Conservation (phyloP, 2,329 filamentous ascomycete genomes). For the Scytalidium sp. region DNA sequence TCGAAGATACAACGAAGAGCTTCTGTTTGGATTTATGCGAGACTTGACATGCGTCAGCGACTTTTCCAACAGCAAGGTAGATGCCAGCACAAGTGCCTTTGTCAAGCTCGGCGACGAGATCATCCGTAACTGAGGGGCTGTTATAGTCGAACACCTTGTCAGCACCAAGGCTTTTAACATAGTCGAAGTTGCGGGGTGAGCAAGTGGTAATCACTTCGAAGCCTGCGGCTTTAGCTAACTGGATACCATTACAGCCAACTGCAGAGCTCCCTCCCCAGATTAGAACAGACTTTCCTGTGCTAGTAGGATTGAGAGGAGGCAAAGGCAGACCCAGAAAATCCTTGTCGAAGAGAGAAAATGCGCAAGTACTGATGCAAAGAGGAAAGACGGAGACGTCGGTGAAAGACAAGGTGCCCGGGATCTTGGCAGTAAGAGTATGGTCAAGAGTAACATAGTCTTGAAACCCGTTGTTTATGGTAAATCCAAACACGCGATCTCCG, state of each 20-base stretch:
- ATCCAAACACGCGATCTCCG: slow-evolving; percentile 5
- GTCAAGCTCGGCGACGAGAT: slow-evolving; percentile 32
- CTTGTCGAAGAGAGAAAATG: slow-evolving; percentile 25
- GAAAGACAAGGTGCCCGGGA: slow-evolving; percentile 29
- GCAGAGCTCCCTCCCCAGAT: slow-evolving; percentile 22
- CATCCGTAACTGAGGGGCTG: slow-evolving; percentile 20
- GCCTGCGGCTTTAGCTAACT: slow-evolving; percentile 1
- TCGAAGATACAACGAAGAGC: background rate
- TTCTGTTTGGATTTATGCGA: too few relatives aligned
- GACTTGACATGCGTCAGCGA: too few relatives aligned
- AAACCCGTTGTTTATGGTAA: slow-evolving; percentile 23
- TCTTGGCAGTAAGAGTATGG: slow-evolving; percentile 18
- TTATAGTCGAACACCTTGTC: slow-evolving; percentile 36
- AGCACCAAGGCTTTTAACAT: slow-evolving; percentile 34
- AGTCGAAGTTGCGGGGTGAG: slow-evolving; percentile 31
- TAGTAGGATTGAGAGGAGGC: slow-evolving; percentile 9
- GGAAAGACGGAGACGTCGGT: slow-evolving; percentile 32
- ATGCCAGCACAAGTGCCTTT: slow-evolving; percentile 13
- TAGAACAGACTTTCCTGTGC: slow-evolving; percentile 15
- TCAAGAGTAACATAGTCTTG: slow-evolving; percentile 27
- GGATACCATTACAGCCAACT: slow-evolving; percentile 31
- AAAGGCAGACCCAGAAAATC: slow-evolving; percentile 10
- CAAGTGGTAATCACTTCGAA: slow-evolving; percentile 24
- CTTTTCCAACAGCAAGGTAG: background rate
- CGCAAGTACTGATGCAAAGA: slow-evolving; percentile 29